Percentiles rank a stretch among this genome's conserved stretches.
phyloP scores from a whole-genome alignment of 306 rosid species.

The Hippophae gyantsensis region DNA sequence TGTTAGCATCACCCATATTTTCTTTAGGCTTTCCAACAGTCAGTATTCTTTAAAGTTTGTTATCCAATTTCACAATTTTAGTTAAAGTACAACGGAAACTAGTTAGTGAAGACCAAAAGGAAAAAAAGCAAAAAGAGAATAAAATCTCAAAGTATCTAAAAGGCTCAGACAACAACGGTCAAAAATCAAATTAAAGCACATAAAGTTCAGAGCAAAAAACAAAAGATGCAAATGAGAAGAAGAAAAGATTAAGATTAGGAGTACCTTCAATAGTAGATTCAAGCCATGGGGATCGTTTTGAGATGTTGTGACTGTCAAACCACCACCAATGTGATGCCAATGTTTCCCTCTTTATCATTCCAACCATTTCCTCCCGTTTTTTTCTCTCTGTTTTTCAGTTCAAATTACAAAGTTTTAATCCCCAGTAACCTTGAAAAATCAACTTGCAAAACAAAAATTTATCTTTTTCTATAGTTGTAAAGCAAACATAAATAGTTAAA shows the following conservation, averaged over 20 bases:
- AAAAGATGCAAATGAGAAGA: neutral
- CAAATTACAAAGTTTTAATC: neutral
- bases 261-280: slow-evolving; percentile 68
- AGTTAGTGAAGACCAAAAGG: neutral
- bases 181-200: no score
- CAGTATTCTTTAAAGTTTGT: no score
- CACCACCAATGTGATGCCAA: slow-evolving; percentile 53
- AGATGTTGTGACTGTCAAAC: slow-evolving; percentile 44
- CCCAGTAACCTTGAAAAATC: no score
- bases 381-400: neutral
- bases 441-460: no score
- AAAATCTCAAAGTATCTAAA: neutral
- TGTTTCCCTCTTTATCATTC: slow-evolving; percentile 29
- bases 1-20: no score
- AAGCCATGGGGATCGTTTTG: slow-evolving; percentile 68
- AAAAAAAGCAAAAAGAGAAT: neutral
- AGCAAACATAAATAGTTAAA: no score
- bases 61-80: neutral
- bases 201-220: no score
- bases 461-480: no score
- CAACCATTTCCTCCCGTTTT: slow-evolving; percentile 20
- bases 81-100: neutral
- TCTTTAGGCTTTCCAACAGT: no score
- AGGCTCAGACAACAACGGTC: slow-evolving; percentile 3
- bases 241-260: neutral